Evolutionary conservation across 495 filamentous ascomycete genomes (phyloP).

Genomic region (Chaetomidium leptoderma): DNA sequence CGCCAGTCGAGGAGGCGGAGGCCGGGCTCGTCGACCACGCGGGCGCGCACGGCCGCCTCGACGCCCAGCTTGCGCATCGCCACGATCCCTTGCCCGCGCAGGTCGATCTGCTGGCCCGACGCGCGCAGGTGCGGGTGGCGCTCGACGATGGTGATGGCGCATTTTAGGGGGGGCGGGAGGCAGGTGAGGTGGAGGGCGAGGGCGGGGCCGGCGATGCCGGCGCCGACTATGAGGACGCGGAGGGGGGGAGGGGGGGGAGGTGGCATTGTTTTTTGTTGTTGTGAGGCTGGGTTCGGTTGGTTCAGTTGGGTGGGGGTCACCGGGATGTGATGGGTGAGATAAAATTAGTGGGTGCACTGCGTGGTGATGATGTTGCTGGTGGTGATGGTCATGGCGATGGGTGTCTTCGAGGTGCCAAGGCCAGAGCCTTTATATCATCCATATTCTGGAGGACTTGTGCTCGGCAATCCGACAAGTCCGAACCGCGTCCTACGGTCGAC

Average conservation of each 20-base stretch:
- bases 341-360: too few relatives aligned
- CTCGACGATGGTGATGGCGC: conserved; percentile 51
- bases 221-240: conserved; percentile 33
- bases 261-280: too few relatives aligned
- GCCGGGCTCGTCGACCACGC: conserved; percentile 40
- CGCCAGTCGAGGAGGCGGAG: conserved; percentile 38
- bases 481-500: too few relatives aligned
- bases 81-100: conserved; percentile 45
- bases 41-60: conserved; percentile 41
- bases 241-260: conserved; percentile 18
- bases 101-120: conserved; percentile 52
- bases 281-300: too few relatives aligned
- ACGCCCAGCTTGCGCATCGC: conserved; percentile 53
- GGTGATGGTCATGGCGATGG: too few relatives aligned
- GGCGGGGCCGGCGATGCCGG: conserved; percentile 42
- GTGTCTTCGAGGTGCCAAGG: too few relatives aligned
- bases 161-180: conserved; percentile 20
- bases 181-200: conserved; percentile 51
- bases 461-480: too few relatives aligned
- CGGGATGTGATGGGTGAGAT: too few relatives aligned
- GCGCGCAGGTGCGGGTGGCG: conserved; percentile 42
- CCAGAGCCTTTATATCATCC: too few relatives aligned
- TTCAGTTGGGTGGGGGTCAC: too few relatives aligned
- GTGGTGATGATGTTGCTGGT: too few relatives aligned
- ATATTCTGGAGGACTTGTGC: too few relatives aligned